Conservation (phyloP, 495 filamentous ascomycete genomes). For the Daldinia caldariorum region DNA sequence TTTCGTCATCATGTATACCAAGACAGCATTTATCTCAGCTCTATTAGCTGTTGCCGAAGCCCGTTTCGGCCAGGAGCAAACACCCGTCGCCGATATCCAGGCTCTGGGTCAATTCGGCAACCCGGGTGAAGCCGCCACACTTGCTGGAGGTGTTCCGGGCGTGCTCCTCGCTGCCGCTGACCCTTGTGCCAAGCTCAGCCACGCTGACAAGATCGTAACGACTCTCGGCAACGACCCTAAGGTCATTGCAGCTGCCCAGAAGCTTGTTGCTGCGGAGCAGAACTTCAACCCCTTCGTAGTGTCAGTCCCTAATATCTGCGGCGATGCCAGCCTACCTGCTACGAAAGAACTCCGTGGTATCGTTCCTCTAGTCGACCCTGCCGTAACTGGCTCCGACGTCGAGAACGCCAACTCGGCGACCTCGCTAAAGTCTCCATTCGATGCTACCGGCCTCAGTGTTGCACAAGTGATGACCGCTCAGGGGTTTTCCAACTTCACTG, state of each 20-base stretch:
- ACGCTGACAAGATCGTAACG: constrained; percentile 67
- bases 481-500: constrained; percentile 67
- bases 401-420: constrained; percentile 64
- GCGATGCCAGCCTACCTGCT: constrained; percentile 64
- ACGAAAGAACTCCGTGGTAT: constrained; percentile 68
- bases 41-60: constrained; percentile 61
- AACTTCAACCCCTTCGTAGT: constrained; percentile 72
- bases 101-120: constrained; percentile 59
- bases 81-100: constrained; percentile 54
- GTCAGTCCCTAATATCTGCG: constrained; percentile 65
- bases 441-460: constrained; percentile 62
- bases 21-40: constrained; percentile 52
- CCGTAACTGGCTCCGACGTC: constrained; percentile 59
- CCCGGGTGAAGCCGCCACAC: constrained; percentile 63
- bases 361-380: constrained; percentile 68
- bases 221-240: constrained; percentile 61
- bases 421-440: constrained; percentile 61
- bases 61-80: constrained; percentile 65
- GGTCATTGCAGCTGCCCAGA: constrained; percentile 66
- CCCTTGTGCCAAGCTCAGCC: constrained; percentile 67
- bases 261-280: constrained; percentile 71
- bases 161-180: constrained; percentile 66
- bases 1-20: constrained; percentile 58
- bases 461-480: constrained; percentile 61
- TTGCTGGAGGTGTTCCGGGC: constrained; percentile 62